Base-by-base conservation (phyloP, 1,284 basidiomycete species). In the Neonothopanus nambi region DNA sequence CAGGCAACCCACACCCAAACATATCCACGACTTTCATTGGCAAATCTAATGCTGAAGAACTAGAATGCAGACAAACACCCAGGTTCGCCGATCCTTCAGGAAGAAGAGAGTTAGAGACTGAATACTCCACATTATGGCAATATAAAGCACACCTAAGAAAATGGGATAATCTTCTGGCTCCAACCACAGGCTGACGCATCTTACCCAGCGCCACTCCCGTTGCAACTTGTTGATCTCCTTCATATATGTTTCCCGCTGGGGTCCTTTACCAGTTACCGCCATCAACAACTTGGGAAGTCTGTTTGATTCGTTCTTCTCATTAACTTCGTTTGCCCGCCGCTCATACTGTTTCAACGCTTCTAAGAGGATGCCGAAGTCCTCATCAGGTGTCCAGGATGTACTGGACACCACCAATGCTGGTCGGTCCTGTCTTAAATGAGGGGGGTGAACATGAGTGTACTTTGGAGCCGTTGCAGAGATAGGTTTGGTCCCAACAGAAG, bases 11-110 rank as follows among this genome's bases (percentile, higher is more conserved):
- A 61, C 95, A 98, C 0, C 97, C 97, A 70, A 99, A 97, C 97
- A 99, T 98, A 69, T 99, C 97, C 2, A 99, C 95, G 8, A 99
- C 88, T 71, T 99, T 99, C 97, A 99, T 99, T 1, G 97, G 97
- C 49, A 99, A 75, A 70, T 99, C 97, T 42, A 96, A 73, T 0
- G 84, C 91, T 0, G 93, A 96, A 1, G 92, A 95, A 67, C 91
- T 94, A 13, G 87, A 84, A 69, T 99, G 97, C 52, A 99, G 74
- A 54, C 87, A 93, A 45, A 99, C 81, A 1, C 97, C 97, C 17
- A 99, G 63, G 69, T 99, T 95, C 3, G 95, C 93, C 3, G 91
- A 90, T 24, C 96, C 92, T 92, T 55, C n/a, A 54, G 20, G 41
- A 17, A n/a, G 36, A 11, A 13, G 8, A 33, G 42, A 37, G 26